Conservation (phyloP, 441 rosid genomes). For the Populus hybrid region DNA sequence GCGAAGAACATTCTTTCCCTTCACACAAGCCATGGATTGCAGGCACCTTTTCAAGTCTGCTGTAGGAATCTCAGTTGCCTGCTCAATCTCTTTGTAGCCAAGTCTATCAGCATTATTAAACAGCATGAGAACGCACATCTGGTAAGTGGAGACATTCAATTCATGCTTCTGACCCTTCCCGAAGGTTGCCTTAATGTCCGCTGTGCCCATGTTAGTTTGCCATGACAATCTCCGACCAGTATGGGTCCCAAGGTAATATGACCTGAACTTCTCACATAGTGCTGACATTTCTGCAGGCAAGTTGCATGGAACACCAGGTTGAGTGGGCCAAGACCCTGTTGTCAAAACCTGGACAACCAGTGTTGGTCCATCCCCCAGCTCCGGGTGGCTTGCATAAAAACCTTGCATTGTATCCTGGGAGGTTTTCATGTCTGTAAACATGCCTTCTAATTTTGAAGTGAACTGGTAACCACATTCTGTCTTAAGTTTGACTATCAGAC, state of each 20-base stretch:
- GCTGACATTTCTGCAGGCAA: constrained; percentile 85
- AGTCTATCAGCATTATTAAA: constrained; percentile 81
- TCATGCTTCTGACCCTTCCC: constrained; percentile 97
- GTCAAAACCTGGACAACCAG: constrained; percentile 92
- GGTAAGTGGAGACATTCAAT: constrained; percentile 92
- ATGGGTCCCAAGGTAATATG: constrained; percentile 90
- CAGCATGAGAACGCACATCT: constrained; percentile 91
- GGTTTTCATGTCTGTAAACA: constrained; percentile 98
- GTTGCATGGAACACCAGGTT: constrained; percentile 73
- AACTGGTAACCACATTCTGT: constrained; percentile 95
- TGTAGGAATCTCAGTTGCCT: constrained; percentile 80
- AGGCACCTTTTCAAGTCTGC: constrained; percentile 86
- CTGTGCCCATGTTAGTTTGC: constrained; percentile 98
- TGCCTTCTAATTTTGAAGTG: constrained; percentile 93
- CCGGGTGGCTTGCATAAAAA: constrained; percentile 66
- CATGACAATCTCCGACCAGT: constrained; percentile 91
- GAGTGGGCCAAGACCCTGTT: constrained; percentile 95
- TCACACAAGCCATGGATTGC: constrained; percentile 91
- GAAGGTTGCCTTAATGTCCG: constrained; percentile 78
- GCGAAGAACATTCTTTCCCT: constrained; percentile 79
- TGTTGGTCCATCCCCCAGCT: constrained; percentile 81
- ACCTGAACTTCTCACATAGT: constrained; percentile 85
- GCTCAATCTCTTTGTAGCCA: constrained; percentile 88
- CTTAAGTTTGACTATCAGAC: constrained; percentile 91
- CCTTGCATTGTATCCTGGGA: constrained; percentile 91